phyloP scores from a whole-genome alignment of 2,329 filamentous ascomycete species.

The Calonectria hongkongensis region DNA sequence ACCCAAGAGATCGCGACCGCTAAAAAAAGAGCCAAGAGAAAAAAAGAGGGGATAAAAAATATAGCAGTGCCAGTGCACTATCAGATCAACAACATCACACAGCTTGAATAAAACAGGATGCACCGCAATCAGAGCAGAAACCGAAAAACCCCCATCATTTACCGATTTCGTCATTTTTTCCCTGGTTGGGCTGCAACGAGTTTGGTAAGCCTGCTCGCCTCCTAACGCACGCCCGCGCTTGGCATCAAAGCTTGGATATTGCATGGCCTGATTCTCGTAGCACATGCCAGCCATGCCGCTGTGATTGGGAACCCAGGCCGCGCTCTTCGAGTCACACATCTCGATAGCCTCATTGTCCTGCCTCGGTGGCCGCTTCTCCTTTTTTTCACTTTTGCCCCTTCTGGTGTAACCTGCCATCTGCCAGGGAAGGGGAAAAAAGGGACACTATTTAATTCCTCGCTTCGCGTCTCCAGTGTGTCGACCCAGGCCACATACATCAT shows the following conservation, averaged over 20 bases:
- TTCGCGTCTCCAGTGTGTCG: constrained; percentile 2
- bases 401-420: neutral
- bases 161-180: constrained; percentile 17
- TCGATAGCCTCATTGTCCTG: constrained; percentile 32
- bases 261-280: constrained; percentile 52
- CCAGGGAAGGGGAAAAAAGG: neutral
- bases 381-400: neutral
- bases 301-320: constrained; percentile 40
- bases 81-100: neutral
- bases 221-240: constrained; percentile 48
- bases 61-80: constrained; percentile 14
- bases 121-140: neutral
- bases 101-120: neutral
- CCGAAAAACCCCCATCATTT: neutral
- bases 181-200: constrained; percentile 35
- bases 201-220: constrained; percentile 41
- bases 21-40: neutral
- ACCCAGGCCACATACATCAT: constrained; percentile 22
- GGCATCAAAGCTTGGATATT: constrained; percentile 51
- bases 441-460: constrained; percentile 31
- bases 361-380: constrained; percentile 12
- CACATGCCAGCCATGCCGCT: constrained; percentile 48
- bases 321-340: constrained; percentile 16
- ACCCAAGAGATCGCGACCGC: constrained; percentile 32
- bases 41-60: constrained; percentile 3